phyloP scores from a whole-genome alignment of 805 yeast genomes.

The Blastobotrys muscicola region DNA sequence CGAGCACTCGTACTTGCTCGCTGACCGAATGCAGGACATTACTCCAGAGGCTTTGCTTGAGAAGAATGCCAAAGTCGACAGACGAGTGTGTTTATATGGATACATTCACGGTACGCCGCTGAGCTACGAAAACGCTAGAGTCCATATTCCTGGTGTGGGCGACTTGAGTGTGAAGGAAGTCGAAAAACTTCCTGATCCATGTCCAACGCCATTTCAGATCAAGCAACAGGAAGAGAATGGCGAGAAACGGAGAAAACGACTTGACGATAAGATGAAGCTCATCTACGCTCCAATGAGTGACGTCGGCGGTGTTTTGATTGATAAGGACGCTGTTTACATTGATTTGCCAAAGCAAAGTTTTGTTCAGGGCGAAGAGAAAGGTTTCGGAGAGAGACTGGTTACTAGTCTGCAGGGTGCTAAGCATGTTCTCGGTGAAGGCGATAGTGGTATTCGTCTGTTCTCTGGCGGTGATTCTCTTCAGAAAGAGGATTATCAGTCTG shows the following conservation, averaged over 20 bases:
- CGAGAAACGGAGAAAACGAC: slow-evolving; percentile 63
- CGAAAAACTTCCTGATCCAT: slow-evolving; percentile 94
- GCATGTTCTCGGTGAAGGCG: slow-evolving; percentile 47
- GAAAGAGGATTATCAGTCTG: slow-evolving; percentile 30
- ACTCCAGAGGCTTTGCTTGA: slow-evolving; percentile 85
- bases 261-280: slow-evolving; percentile 88
- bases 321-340: slow-evolving; percentile 94
- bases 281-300: slow-evolving; percentile 99
- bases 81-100: slow-evolving; percentile 88
- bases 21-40: slow-evolving; percentile 86
- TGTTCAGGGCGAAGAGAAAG: slow-evolving; percentile 56
- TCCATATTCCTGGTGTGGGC: slow-evolving; percentile 95
- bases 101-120: slow-evolving; percentile 91
- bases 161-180: slow-evolving; percentile 67
- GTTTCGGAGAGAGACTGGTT: slow-evolving; percentile 80
- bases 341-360: slow-evolving; percentile 57
- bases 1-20: slow-evolving; percentile 89
- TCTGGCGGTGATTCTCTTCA: slow-evolving; percentile 47
- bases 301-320: slow-evolving; percentile 97
- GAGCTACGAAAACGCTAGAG: slow-evolving; percentile 54
- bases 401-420: slow-evolving; percentile 69
- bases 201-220: slow-evolving; percentile 93
- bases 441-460: slow-evolving; percentile 69
- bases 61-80: slow-evolving; percentile 70
- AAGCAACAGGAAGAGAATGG: slow-evolving; percentile 63